Evolutionary conservation across 495 filamentous ascomycete species (phyloP), one percentile per base, ranked within the genome.

Genomic region (Chaetomium cochliodes): DNA sequence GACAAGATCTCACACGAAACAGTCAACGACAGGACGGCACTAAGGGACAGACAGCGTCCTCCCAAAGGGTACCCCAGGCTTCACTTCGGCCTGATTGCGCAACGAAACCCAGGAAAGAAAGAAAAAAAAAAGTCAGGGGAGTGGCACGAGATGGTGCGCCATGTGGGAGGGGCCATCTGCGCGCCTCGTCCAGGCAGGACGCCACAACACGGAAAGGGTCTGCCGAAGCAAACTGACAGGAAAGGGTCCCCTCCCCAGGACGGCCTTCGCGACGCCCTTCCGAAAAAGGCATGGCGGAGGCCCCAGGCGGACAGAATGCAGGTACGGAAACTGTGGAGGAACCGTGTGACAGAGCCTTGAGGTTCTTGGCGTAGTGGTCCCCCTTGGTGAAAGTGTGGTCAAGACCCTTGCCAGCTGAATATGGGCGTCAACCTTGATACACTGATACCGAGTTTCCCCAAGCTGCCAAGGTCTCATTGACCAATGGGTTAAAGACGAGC

Each of bases 361-460:
- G 8, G 8, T 22, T 18, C 60, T 62, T 54, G 33, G 60, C 49
- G 42, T 56, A 30, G 57, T 54, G 42, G 47, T 60, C 16, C 55
- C 65, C 65, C 57, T 46, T n/a, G 18, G 33, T 22, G 60, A n/a
- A 33, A 15, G 44, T 28, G 61, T 5, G 51, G 50, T 42, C 57
- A 6, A 25, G 42, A 60, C 23, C 66, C 66, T 61, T 67, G 66
- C 16, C 59, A 69, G 67, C 67, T 69, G 67, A 65, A 57, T 18
- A 30, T 20, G n/a, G n/a, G 13, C 51, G 47, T 53, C 52, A 60
- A 42, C 39, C 41, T 57, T 47, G 30, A 28, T 39, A 25, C 30
- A 44, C 6, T 30, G 42, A 30, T 23, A 57, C 33, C 33, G n/a
- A 9, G 30, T 23, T 37, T 30, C 26, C 22, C 26, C 22, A 54